Conservation (phyloP, 2,329 filamentous ascomycete genomes). For the Penicillium oxalicum region DNA sequence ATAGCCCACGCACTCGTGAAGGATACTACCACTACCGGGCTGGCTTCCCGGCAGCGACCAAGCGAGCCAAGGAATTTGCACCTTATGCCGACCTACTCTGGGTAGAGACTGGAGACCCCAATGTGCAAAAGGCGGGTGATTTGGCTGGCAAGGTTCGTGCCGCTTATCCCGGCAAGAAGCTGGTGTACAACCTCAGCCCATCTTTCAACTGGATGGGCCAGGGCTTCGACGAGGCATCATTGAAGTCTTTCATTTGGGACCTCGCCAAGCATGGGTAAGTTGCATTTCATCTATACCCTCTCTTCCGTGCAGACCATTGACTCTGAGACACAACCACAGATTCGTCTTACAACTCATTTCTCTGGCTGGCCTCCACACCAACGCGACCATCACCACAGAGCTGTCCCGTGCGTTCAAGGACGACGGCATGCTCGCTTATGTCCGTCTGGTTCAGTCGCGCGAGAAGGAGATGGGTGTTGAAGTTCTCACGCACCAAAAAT, state of each 20-base stretch:
- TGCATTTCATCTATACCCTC: too few relatives aligned
- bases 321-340: conserved; percentile 26
- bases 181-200: conserved; percentile 94
- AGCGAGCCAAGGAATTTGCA: conserved; percentile 84
- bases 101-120: conserved; percentile 92
- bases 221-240: conserved; percentile 74
- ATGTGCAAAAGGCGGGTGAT: conserved; percentile 65
- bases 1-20: conserved; percentile 86
- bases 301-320: not conserved
- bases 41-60: conserved; percentile 79
- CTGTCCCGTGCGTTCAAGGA: conserved; percentile 76
- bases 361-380: conserved; percentile 58
- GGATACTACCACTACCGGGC: conserved; percentile 55
- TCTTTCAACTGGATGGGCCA: conserved; percentile 99
- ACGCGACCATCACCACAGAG: conserved; percentile 62
- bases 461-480: conserved; percentile 91
- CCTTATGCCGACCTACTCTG: conserved; percentile 92
- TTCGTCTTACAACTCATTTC: conserved; percentile 62
- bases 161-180: conserved; percentile 68
- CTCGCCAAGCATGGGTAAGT: conserved; percentile 81
- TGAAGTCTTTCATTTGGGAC: conserved; percentile 95
- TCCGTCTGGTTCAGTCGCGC: conserved; percentile 80
- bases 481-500: conserved; percentile 89
- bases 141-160: conserved; percentile 72
- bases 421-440: conserved; percentile 94